Conservation (phyloP, 2,329 filamentous ascomycete genomes). For the Lasiodiplodia citricola region DNA sequence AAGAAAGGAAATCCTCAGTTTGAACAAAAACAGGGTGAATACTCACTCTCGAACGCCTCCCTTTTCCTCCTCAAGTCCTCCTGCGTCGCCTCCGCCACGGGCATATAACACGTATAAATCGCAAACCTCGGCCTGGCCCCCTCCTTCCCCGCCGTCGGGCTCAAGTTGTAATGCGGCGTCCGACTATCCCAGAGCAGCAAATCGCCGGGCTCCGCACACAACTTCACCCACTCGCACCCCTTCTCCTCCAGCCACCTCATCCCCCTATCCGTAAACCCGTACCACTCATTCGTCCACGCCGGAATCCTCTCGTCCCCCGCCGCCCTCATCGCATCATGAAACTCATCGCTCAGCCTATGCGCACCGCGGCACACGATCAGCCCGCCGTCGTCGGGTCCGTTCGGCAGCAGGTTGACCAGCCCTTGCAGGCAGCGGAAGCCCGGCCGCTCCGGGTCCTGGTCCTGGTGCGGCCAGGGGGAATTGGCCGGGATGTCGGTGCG, state of each 20-base stretch:
- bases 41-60: slow-evolving; percentile 30
- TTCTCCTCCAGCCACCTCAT: slow-evolving; percentile 49
- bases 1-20: neutral
- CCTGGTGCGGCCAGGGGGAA: slow-evolving; percentile 53
- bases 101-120: slow-evolving; percentile 46
- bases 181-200: slow-evolving; percentile 55
- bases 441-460: slow-evolving; percentile 49
- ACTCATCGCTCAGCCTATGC: slow-evolving; percentile 44
- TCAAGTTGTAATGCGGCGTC: slow-evolving; percentile 49
- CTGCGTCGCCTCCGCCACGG: slow-evolving; percentile 40
- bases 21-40: neutral
- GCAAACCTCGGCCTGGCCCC: slow-evolving; percentile 40
- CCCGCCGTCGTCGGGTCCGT: slow-evolving; percentile 54
- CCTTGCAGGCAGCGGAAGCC: slow-evolving; percentile 52
- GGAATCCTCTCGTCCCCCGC: slow-evolving; percentile 36
- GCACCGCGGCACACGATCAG: slow-evolving; percentile 53
- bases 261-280: slow-evolving; percentile 50
- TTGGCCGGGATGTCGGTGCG: slow-evolving; percentile 44
- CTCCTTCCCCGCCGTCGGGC: slow-evolving; percentile 33
- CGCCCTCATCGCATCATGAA: slow-evolving; percentile 31
- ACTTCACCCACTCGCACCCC: slow-evolving; percentile 48
- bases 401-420: slow-evolving; percentile 51
- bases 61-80: slow-evolving; percentile 43
- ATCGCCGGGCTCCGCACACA: slow-evolving; percentile 50
- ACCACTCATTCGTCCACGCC: slow-evolving; percentile 45